Evolutionary conservation across 2,329 filamentous ascomycete species (phyloP).

Genomic region (Fusarium lateritium): DNA sequence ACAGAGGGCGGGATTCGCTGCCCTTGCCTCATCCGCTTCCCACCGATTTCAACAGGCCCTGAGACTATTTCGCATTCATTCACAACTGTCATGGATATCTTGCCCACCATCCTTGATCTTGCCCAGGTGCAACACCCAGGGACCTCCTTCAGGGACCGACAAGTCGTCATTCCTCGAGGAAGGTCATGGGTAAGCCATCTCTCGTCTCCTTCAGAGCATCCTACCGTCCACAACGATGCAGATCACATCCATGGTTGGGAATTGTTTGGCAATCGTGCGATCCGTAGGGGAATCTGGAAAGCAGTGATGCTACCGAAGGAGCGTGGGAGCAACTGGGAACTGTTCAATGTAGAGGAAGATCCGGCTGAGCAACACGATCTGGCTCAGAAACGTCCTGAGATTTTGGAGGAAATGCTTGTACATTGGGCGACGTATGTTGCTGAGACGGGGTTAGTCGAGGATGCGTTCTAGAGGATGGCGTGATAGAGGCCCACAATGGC

Average conservation of each 20-base stretch:
- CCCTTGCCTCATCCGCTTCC: slow-evolving; percentile 47
- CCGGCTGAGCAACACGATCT: slow-evolving; percentile 17
- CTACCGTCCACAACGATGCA: slow-evolving; percentile 39
- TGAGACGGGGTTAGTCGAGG: slow-evolving; percentile 16
- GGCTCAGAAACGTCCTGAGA: not conserved
- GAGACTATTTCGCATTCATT: slow-evolving; percentile 50
- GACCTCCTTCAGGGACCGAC: slow-evolving; percentile 47
- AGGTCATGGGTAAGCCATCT: slow-evolving; percentile 25
- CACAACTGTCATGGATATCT: slow-evolving; percentile 64
- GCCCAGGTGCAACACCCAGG: slow-evolving; percentile 59
- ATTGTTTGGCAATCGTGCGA: slow-evolving; percentile 65
- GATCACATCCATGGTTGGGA: slow-evolving; percentile 71
- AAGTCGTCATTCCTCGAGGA: slow-evolving; percentile 22
- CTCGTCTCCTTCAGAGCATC: slow-evolving; percentile 10
- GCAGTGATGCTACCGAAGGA: slow-evolving; percentile 55
- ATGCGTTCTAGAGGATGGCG: slow-evolving; percentile 3
- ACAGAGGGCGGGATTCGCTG: slow-evolving; percentile 46
- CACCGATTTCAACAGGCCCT: slow-evolving; percentile 48
- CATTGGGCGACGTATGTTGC: slow-evolving; percentile 16
- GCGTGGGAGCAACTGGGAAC: slow-evolving; percentile 12
- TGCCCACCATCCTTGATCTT: slow-evolving; percentile 63
- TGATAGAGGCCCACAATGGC: slow-evolving; percentile 13
- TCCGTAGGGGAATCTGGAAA: slow-evolving; percentile 70
- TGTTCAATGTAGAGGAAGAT: slow-evolving; percentile 23
- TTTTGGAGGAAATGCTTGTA: slow-evolving; percentile 20